Base-by-base conservation (phyloP, 768 basidiomycete species). In the Suillus ampliporus region DNA sequence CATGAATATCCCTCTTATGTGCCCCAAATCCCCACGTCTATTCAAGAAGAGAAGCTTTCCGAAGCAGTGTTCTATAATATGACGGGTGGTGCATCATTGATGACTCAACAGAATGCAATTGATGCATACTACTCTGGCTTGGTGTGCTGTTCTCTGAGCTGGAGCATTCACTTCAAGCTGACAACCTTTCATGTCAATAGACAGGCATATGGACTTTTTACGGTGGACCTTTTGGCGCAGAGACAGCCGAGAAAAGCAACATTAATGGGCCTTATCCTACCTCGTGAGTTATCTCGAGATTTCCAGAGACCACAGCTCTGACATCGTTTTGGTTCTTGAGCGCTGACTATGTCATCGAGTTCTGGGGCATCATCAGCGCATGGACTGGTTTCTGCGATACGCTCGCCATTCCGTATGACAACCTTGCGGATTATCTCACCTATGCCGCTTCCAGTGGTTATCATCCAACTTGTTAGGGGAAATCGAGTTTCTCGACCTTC, bases 301-400 rank as follows among this genome's bases (percentile, higher is more conserved):
- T 47, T 54, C 50, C 10, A 17, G 21, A 34, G 26, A 19, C 14
- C 43, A 38, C 0, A 14, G 9, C 11, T n/a, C 28, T 38, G 21
- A 62, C 13, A 28, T 28, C 3, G 31, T 61, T 50, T n/a, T 6
- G 31, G 23, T 46, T 56, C 9, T 13, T 47, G 34, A 71, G 71
- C 4, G 6, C 48, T 21, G 57, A 67, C 46, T 72, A 72, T 34
- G 62, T 71, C n/a, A 61, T 61, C 34, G 67, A 58, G 19, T 68
- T 70, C 52, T 71, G 71, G 71, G 59, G 46, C 19, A 19, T 61
- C 17, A 62, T 72, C 43, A 68, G 64, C 41, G 71, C 71, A 19
- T 71, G 71, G 70, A 71, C 70, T 2, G 71, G 71, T 13, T 65
- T 62, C 8, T 71, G 71, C 34, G 61, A 43, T 31, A 72, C 64